These are phyloP conservation scores for Hypoxylon perforatum DNA, from an alignment of 495 filamentous ascomycete genomes.

Conservation along the genomic window DNA sequence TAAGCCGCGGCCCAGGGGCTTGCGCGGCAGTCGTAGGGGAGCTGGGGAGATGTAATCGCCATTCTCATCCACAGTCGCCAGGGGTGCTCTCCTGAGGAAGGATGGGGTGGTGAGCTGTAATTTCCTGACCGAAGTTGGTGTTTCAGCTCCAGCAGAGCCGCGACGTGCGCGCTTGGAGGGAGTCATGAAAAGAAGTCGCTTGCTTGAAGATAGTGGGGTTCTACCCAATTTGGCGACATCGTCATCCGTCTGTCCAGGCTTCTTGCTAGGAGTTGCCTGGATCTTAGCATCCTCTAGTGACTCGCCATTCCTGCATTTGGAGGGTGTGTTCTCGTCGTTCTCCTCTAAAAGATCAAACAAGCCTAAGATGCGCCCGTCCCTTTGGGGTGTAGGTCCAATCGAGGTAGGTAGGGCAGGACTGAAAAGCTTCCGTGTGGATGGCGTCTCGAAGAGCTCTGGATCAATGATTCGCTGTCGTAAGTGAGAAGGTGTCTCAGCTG, in stretches of 20 bases:
- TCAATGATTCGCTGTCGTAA: constrained; percentile 53
- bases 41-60: constrained; percentile 56
- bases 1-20: constrained; percentile 76
- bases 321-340: constrained; percentile 62
- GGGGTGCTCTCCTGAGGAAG: constrained; percentile 72
- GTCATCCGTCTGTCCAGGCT: constrained; percentile 44
- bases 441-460: constrained; percentile 63
- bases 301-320: constrained; percentile 22
- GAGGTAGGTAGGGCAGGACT: constrained; percentile 65
- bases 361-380: constrained; percentile 85
- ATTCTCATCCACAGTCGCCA: constrained; percentile 60
- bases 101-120: constrained; percentile 73
- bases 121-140: constrained; percentile 62
- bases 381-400: constrained; percentile 90
- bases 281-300: constrained; percentile 18
- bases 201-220: constrained; percentile 72
- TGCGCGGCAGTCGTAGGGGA: constrained; percentile 67
- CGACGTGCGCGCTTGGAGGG: constrained; percentile 58
- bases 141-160: constrained; percentile 45
- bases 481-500: constrained; percentile 25
- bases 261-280: constrained; percentile 55
- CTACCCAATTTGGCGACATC: constrained; percentile 55
- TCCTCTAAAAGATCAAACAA: constrained; percentile 87
- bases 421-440: constrained; percentile 69
- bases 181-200: constrained; percentile 74